Evolutionary conservation across 1,284 basidiomycete genomes (phyloP), one percentile per base, ranked within the genome.

Genomic region (Moesziomyces parantarcticus): DNA sequence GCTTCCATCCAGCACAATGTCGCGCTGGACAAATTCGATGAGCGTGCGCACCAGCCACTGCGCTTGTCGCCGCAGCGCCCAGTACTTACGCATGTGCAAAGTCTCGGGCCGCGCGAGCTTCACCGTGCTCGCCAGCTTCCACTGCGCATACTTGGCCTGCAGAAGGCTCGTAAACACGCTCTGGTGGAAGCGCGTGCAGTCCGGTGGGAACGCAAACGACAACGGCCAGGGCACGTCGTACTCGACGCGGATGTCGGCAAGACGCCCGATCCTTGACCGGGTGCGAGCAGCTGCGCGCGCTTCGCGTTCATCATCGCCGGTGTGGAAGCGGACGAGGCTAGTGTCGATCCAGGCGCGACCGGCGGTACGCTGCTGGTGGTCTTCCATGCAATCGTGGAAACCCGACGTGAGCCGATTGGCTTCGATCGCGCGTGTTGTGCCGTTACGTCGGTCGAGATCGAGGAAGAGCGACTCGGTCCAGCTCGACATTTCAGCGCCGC

Each of bases 161-260:
- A 76, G 52, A n/a, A 72, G 39, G 8, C 54, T 50, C 3, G 58
- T 62, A 36, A 76, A 76, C 1, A 62, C 42, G 14, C 49, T 47
- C 56, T 73, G 69, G 29, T 76, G 73, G 42, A 58, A 48, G 23
- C 42, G 51, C 60, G 66, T 62, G 50, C 59, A 63, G 4, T 23
- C 40, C 2, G 23, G 39, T 2, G 65, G 66, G 36, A 73, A 73
- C 18, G 41, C 58, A 41, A 61, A 73, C 6, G 49, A 57, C 20
- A 59, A 47, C 11, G 74, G 69, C 69, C 69, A 76, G 0, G 74
- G 74, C 58, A 73, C 60, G 29, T 69, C 59, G 59, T 75, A 76
- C 32, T 61, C 49, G 21, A 62, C 58, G 45, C 49, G 46, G 8
- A 73, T 50, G 23, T 68, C 64, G 23, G 57, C 60, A 8, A 73